These are phyloP conservation scores for Eleusine coracana DNA, from an alignment of 176 grass and related monocot species.

Conservation along the genomic window DNA sequence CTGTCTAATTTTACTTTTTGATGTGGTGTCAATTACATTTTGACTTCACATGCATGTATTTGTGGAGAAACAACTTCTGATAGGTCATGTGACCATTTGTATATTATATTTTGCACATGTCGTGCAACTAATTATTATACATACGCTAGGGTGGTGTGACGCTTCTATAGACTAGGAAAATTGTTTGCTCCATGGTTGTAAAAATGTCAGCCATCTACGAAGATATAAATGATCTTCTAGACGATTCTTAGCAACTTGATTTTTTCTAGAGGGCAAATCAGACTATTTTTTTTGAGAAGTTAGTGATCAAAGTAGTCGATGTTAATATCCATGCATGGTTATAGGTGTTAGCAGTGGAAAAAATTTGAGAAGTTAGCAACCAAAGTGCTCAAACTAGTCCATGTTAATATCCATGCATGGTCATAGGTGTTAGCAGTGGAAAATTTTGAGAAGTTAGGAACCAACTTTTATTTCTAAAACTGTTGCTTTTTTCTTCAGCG, in stretches of 20 bases:
- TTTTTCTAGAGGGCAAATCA: not conserved
- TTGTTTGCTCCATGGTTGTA: not conserved
- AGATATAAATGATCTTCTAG: not conserved
- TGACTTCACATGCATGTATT: not conserved
- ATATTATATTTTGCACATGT: not conserved
- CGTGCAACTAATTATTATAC: constrained; percentile 20
- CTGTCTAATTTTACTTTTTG: not conserved
- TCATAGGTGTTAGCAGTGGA: not conserved
- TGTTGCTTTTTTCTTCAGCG: not conserved
- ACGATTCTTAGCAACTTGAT: not conserved
- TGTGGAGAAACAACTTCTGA: not conserved
- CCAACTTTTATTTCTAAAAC: not conserved
- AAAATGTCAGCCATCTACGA: not conserved
- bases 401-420: not conserved
- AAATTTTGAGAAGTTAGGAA: not conserved
- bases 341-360: not conserved
- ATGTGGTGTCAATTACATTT: not conserved
- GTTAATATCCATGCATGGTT: not conserved
- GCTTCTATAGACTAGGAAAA: not conserved
- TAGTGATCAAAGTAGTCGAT: not conserved
- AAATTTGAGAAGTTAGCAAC: not conserved
- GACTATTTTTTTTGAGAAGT: not conserved
- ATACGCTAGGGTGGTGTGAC: not conserved
- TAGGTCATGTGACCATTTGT: not conserved
- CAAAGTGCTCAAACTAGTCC: not conserved